Evolutionary conservation across 108 stramenopile genomes (phyloP).

Genomic region (Cyclotella sp.): DNA sequence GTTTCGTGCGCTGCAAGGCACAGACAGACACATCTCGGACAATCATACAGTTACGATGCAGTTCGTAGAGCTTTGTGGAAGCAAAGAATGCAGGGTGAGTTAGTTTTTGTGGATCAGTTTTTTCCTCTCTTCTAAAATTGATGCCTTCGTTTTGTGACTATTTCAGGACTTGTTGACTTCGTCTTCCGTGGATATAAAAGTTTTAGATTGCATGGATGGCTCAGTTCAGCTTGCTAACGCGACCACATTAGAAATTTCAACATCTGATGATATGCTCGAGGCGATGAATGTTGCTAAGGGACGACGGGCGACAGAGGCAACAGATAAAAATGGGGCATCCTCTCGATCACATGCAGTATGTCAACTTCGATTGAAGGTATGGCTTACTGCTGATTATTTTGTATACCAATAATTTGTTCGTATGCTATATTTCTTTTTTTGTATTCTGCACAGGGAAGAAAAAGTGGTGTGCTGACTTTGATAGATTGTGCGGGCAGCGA

Average conservation of each 20-base stretch:
- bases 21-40: constrained; percentile 1
- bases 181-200: constrained; percentile 42
- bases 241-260: constrained; percentile 29
- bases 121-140: background rate
- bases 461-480: constrained; percentile 60
- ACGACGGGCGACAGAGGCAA: constrained; percentile 65
- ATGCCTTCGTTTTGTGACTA: constrained; percentile 2
- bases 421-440: background rate
- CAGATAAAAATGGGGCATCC: constrained; percentile 63
- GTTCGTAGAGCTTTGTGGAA: constrained; percentile 63
- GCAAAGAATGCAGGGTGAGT: constrained; percentile 42
- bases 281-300: constrained; percentile 45
- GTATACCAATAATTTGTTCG: too few relatives aligned
- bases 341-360: constrained; percentile 58
- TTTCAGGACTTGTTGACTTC: constrained; percentile 49
- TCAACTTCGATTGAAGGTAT: constrained; percentile 51
- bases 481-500: constrained; percentile 88
- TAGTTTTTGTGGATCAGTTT: background rate
- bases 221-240: constrained; percentile 48
- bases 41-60: constrained; percentile 38
- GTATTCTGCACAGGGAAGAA: background rate
- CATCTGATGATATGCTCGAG: constrained; percentile 43
- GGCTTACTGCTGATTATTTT: background rate
- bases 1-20: constrained; percentile 32
- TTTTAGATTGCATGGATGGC: constrained; percentile 56